Evolutionary conservation across 768 basidiomycete genomes (phyloP).

Genomic region (Pulveroboletus sp.): DNA sequence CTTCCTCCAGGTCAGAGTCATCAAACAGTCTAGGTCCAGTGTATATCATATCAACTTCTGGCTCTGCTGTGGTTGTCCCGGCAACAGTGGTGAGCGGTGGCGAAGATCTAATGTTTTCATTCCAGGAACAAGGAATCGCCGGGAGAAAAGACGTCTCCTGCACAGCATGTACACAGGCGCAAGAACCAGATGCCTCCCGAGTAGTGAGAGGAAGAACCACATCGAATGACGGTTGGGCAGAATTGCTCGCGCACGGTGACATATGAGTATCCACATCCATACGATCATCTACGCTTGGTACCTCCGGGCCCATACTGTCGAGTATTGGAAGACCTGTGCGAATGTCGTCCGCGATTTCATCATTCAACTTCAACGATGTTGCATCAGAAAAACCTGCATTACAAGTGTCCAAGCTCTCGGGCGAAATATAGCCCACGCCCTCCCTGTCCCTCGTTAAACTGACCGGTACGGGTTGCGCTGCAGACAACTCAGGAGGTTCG

Average conservation of each 20-base stretch:
- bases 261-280: neutral
- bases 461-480: slow-evolving; percentile 2
- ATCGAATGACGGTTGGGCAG: neutral
- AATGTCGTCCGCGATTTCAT: neutral
- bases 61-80: neutral
- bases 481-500: neutral
- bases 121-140: neutral
- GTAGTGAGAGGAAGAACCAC: neutral
- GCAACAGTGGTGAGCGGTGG: neutral
- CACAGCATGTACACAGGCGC: neutral
- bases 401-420: neutral
- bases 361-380: neutral
- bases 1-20: slow-evolving; percentile 31
- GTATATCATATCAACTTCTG: slow-evolving; percentile 8
- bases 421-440: slow-evolving; percentile 24
- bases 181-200: neutral
- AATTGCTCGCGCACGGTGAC: neutral
- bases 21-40: slow-evolving; percentile 29
- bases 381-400: neutral
- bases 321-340: neutral
- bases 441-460: slow-evolving; percentile 22
- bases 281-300: neutral
- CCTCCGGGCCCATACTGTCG: neutral
- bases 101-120: neutral
- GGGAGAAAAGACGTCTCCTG: neutral